Conservation (phyloP, 2,329 filamentous ascomycete species). For the Apiospora hydei region DNA sequence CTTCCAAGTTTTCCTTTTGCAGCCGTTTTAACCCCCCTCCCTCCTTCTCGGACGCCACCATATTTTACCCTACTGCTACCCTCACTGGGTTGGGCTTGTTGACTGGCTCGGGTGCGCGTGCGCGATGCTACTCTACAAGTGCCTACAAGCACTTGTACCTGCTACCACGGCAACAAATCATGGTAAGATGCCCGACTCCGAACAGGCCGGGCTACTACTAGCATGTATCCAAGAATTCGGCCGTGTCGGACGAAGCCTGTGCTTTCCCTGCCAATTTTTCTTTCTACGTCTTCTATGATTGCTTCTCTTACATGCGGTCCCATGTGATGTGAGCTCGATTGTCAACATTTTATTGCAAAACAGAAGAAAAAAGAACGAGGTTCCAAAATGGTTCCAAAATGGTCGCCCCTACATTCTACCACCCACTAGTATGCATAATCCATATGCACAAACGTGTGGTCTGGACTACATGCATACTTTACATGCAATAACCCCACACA, state of each 20-base stretch:
- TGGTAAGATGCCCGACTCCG: conserved; percentile 1
- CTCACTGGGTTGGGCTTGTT: conserved; percentile 5
- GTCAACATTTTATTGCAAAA: background rate
- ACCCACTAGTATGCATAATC: background rate
- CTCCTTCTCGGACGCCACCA: conserved; percentile 16
- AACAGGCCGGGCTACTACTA: background rate
- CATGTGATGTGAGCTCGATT: background rate
- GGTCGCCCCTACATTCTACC: background rate
- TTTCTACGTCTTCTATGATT: background rate
- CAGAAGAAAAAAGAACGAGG: background rate
- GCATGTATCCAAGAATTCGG: background rate
- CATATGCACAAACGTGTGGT: conserved; percentile 1
- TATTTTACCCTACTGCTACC: conserved; percentile 8
- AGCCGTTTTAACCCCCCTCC: conserved; percentile 1
- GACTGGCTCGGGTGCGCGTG: conserved; percentile 8
- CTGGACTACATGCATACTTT: background rate
- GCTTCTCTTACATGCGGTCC: background rate
- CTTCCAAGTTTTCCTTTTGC: conserved; percentile 15
- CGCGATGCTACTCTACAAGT: conserved; percentile 16
- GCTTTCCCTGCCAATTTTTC: background rate
- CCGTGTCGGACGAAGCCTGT: background rate
- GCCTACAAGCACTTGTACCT: conserved; percentile 16
- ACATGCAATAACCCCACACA: conserved; percentile 7
- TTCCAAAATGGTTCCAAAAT: background rate
- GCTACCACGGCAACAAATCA: background rate